phyloP scores from a whole-genome alignment of 148 eudicot species.

The Camellia sinensis region DNA sequence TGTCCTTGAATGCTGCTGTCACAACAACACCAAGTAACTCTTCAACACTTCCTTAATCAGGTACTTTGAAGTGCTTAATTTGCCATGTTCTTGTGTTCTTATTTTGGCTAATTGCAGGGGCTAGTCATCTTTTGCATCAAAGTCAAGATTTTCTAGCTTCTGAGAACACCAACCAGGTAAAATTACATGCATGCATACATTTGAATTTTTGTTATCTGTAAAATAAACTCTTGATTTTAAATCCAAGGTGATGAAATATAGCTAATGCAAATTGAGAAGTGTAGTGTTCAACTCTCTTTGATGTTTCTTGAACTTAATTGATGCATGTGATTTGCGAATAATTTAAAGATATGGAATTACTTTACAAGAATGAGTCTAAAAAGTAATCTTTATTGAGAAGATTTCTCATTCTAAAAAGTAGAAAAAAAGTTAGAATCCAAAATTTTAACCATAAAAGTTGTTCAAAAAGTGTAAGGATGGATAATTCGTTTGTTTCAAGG shows the following conservation, averaged over 20 bases:
- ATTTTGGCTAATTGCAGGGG: constrained; percentile 25
- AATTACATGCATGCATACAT: background rate
- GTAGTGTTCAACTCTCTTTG: no score
- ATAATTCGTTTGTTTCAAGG: no score
- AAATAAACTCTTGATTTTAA: background rate
- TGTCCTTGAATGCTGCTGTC: constrained; percentile 34
- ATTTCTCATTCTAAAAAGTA: no score
- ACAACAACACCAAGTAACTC: constrained; percentile 35
- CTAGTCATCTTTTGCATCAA: constrained; percentile 23
- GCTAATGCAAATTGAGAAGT: no score
- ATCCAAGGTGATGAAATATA: background rate
- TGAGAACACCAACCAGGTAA: constrained; percentile 31
- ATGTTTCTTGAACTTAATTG: no score
- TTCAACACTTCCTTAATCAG: background rate
- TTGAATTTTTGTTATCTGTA: background rate
- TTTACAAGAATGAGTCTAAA: no score
- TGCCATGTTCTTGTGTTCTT: background rate
- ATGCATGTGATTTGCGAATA: no score
- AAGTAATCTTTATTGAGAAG: no score
- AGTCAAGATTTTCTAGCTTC: constrained; percentile 1
- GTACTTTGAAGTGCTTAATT: background rate
- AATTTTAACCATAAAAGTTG: no score
- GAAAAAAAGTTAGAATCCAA: no score
- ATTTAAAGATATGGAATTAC: no score
- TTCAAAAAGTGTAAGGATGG: no score